Evolutionary conservation across 1,284 basidiomycete genomes (phyloP), one percentile per base, ranked within the genome.

Genomic region (Neolentinus lepideus): DNA sequence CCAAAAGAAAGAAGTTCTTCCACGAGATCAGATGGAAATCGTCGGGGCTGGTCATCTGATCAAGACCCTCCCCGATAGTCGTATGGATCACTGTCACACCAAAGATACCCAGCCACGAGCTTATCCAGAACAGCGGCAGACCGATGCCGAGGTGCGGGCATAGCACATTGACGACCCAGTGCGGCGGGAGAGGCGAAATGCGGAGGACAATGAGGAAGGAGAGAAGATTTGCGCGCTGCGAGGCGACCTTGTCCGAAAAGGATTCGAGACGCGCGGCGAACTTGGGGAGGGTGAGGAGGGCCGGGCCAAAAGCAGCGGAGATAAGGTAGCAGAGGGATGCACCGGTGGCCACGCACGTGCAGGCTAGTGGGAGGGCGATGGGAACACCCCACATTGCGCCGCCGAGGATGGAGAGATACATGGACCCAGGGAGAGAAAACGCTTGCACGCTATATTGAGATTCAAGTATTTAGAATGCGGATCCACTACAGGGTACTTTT

Each of bases 361-460:
- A 98, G 4, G 92, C 91, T n/a, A 98, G 78, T 1, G 92, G 88
- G 1, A 98, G 79, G 0, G 95, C 95, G 6, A 88, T 72, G 1
- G 91, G 74, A n/a, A 97, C 88, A 33, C 96, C 95, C 85, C 94
- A 99, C 4, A 98, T 88, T 0, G 96, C 96, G 29, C 96, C 96
- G 12, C 92, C 94, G 8, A 98, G 84, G 66, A 98, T 98, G 53
- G 92, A 94, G 58, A 99, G 83, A 69, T 99, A 99, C 95, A 98
- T 98, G 22, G 93, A 96, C 0, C 96, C 96, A 0, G 96, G 96
- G 3, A 99, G 80, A 1, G 92, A 94, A 71, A 98, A 99, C 0
- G 94, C 92, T 76, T 99, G 96, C 2, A 98, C 79, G 71, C 93
- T 94, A 67, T n/a, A n/a, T n/a, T n/a, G 51, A 56, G 8, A 38